phyloP scores from a whole-genome alignment of 2,329 filamentous ascomycete species.

The Penicillium paneum region DNA sequence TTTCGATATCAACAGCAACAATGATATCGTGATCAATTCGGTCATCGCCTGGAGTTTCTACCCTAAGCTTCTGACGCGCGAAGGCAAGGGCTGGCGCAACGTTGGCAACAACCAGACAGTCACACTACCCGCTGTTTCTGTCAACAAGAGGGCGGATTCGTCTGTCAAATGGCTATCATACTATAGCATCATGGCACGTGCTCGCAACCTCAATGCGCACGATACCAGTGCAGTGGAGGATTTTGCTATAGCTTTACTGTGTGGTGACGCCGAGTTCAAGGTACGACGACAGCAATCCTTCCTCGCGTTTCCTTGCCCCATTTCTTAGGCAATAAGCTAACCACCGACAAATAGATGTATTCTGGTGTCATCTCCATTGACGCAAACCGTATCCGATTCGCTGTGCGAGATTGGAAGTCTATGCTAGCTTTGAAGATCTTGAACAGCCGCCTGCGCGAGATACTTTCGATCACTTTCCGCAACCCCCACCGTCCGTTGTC shows the following conservation, averaged over 20 bases:
- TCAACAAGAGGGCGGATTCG: conserved; percentile 66
- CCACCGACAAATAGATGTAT: conserved; percentile 59
- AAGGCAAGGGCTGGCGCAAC: conserved; percentile 84
- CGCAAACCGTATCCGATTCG: conserved; percentile 79
- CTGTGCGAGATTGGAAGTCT: conserved; percentile 82
- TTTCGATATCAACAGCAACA: conserved; percentile 71
- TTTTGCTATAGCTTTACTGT: conserved; percentile 77
- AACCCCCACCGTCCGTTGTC: conserved; percentile 45
- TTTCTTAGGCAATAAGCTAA: neutral
- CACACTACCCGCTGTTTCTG: conserved; percentile 79
- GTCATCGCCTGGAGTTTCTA: conserved; percentile 95
- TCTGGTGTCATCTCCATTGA: conserved; percentile 84
- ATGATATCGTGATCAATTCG: conserved; percentile 73
- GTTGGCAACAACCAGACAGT: conserved; percentile 90
- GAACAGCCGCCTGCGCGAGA: conserved; percentile 68
- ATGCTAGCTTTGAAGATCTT: conserved; percentile 85
- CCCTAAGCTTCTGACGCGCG: conserved; percentile 80
- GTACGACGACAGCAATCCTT: conserved; percentile 49
- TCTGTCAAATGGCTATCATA: conserved; percentile 79
- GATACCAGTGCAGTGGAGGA: conserved; percentile 79
- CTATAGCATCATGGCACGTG: conserved; percentile 92
- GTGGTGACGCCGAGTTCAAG: conserved; percentile 84
- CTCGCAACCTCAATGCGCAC: conserved; percentile 78
- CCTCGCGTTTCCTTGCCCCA: neutral
- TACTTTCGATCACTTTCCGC: conserved; percentile 66